Conservation (phyloP, 148 eudicot genomes). For the Chenopodium formosanum region DNA sequence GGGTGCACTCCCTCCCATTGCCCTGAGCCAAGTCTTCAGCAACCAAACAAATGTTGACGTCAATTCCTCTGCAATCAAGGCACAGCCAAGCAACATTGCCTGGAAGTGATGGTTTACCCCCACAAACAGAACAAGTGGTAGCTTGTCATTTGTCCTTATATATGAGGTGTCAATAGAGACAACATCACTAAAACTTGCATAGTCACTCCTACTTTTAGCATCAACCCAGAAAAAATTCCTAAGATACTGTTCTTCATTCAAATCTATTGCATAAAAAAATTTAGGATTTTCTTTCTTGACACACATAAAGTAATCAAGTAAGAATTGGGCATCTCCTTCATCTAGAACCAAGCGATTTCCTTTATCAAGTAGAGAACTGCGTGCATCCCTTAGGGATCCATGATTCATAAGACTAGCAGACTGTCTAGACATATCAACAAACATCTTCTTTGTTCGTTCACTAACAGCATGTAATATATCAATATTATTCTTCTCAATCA, state of each 20-base stretch:
- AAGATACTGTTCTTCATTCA: slow-evolving; percentile 46
- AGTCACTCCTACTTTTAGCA: slow-evolving; percentile 54
- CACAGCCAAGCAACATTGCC: slow-evolving; percentile 51
- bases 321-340: slow-evolving; percentile 49
- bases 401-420: slow-evolving; percentile 31
- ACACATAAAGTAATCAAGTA: slow-evolving; percentile 49
- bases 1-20: slow-evolving; percentile 50
- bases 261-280: slow-evolving; percentile 47
- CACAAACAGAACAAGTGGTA: slow-evolving; percentile 44
- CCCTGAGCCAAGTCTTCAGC: slow-evolving; percentile 55
- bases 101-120: slow-evolving; percentile 59
- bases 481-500: slow-evolving; percentile 43
- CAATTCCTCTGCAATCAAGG: slow-evolving; percentile 48
- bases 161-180: slow-evolving; percentile 49
- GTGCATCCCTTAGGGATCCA: slow-evolving; percentile 27
- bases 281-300: slow-evolving; percentile 45
- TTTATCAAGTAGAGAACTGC: slow-evolving; percentile 34
- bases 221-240: slow-evolving; percentile 56
- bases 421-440: slow-evolving; percentile 49
- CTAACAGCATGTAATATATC: slow-evolving; percentile 45
- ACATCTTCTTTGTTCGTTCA: slow-evolving; percentile 48
- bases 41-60: slow-evolving; percentile 47
- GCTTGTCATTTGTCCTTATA: slow-evolving; percentile 40
- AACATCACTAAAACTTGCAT: slow-evolving; percentile 45
- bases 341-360: slow-evolving; percentile 45